Base-by-base conservation (phyloP, 352 stramenopile genomes). In the Peronospora destructor region DNA sequence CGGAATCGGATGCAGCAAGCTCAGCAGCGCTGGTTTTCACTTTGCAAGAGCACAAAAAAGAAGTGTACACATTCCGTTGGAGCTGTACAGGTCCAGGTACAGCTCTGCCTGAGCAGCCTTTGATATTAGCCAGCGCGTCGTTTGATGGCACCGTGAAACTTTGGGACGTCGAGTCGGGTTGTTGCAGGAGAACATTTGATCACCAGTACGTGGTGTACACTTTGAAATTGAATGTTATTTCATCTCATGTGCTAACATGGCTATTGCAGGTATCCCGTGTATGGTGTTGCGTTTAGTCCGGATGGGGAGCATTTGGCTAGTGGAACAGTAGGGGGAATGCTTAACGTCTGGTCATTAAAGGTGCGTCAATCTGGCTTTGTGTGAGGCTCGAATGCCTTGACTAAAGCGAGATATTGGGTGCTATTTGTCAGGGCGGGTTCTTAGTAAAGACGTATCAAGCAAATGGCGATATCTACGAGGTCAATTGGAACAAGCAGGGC, bases 401-500 rank as follows among this genome's bases (percentile, higher is more conserved):
- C 23, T 26, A 26, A 26, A 26, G 23, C 4, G 23, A 6, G 4
- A 26, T 26, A 26, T 26, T 26, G 23, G 2, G 23, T 26, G 19
- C 4, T 26, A 3, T 26, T 34, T 11, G 21, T 47, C 51, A 92
- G 82, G 78, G 91, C 26, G 74, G 79, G 12, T 68, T 64, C 33
- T 71, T 94, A 60, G 67, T 86, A 37, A 92, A 93, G 69, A 87
- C 77, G 66, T 94, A 91, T 65, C 73, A 94, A 72, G 86, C 83
- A 41, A 83, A 86, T 69, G 89, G 89, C 41, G 96, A 98, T 78
- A 98, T 98, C 73, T 99, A 98, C 80, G 96, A 99, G 74, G 94
- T 99, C 56, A 96, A 96, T 64, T 99, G 96, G 96, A 98, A 97
- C 75, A 76, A 81, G 57, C 61, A 87, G 56, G 84, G 86, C 46